Conservation (phyloP, 2,329 filamentous ascomycete species). For the Stemphylium lycopersici region DNA sequence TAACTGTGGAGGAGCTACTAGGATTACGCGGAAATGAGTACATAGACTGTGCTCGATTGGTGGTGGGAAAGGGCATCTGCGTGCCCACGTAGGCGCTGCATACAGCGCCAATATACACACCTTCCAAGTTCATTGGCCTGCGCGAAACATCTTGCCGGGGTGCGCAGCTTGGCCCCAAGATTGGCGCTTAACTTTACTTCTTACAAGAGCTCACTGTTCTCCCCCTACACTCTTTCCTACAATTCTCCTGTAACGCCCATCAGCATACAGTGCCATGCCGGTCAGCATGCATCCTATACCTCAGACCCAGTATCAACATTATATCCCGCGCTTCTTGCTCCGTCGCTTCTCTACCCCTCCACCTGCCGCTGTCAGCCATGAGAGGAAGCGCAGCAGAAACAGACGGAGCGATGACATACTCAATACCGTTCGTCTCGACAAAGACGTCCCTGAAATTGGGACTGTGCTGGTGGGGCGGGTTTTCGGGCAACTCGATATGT, state of each 20-base stretch:
- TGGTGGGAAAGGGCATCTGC: constrained; percentile 54
- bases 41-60: constrained; percentile 57
- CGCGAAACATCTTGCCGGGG: too few species aligned
- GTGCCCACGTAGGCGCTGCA: constrained; percentile 40
- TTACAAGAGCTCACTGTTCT: too few species aligned
- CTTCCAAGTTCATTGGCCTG: too few species aligned
- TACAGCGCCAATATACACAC: neutral
- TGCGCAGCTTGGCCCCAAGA: too few species aligned
- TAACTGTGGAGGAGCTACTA: constrained; percentile 56
- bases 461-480: neutral
- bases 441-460: neutral
- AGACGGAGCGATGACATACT: neutral
- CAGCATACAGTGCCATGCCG: too few species aligned
- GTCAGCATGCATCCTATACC: too few species aligned
- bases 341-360: constrained; percentile 32
- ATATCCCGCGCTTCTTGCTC: constrained; percentile 46
- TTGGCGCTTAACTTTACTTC: too few species aligned
- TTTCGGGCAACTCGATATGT: neutral
- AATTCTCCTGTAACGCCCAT: too few species aligned
- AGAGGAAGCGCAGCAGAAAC: neutral
- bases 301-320: constrained; percentile 43
- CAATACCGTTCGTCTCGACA: neutral
- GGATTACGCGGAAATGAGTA: constrained; percentile 50
- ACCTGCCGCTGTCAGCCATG: constrained; percentile 18
- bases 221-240: too few species aligned